A percentile compares a stretch with the other conserved stretches of the same genome.
phyloP scores from a whole-genome alignment of 768 basidiomycete species.

The Hygrophorus pudorinus region DNA sequence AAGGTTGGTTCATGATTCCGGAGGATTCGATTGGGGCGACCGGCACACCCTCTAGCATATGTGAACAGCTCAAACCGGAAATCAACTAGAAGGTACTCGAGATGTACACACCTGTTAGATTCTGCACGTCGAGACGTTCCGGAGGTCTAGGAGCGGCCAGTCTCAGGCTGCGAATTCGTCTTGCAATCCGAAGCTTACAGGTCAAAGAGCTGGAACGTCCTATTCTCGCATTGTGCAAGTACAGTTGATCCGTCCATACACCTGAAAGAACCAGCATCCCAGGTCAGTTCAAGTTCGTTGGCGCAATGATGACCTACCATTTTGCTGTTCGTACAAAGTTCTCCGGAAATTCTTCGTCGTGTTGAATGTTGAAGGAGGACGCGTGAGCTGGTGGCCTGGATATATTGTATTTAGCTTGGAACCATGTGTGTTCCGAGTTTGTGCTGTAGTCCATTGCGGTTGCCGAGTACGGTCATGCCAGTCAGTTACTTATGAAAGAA shows the following conservation, averaged over 20 bases:
- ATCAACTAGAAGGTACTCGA: too few relatives aligned
- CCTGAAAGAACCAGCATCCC: slow-evolving; percentile 38
- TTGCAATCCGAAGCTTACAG: too few relatives aligned
- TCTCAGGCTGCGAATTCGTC: too few relatives aligned
- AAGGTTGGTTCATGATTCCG: slow-evolving; percentile 36
- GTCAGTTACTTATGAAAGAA: background rate
- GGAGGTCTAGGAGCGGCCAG: background rate
- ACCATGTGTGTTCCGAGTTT: slow-evolving; percentile 5
- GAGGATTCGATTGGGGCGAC: background rate
- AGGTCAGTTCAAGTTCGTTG: background rate
- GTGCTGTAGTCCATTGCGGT: too few relatives aligned
- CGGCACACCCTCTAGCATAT: background rate
- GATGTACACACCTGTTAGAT: background rate
- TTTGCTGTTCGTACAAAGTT: slow-evolving; percentile 49
- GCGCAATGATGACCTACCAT: slow-evolving; percentile 29
- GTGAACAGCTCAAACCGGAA: too few relatives aligned
- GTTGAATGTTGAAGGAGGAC: slow-evolving; percentile 9
- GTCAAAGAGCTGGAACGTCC: slow-evolving; percentile 46
- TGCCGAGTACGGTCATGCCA: too few relatives aligned
- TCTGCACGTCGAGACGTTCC: slow-evolving; percentile 1
- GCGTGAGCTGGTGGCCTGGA: slow-evolving; percentile 13
- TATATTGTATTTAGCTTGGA: slow-evolving; percentile 14
- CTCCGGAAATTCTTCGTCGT: slow-evolving; percentile 16
- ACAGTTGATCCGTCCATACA: slow-evolving; percentile 69
- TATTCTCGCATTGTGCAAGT: slow-evolving; percentile 64